These are phyloP conservation scores for Austroboletus niveus DNA, from an alignment of 1,284 basidiomycete genomes.

Conservation along the genomic window DNA sequence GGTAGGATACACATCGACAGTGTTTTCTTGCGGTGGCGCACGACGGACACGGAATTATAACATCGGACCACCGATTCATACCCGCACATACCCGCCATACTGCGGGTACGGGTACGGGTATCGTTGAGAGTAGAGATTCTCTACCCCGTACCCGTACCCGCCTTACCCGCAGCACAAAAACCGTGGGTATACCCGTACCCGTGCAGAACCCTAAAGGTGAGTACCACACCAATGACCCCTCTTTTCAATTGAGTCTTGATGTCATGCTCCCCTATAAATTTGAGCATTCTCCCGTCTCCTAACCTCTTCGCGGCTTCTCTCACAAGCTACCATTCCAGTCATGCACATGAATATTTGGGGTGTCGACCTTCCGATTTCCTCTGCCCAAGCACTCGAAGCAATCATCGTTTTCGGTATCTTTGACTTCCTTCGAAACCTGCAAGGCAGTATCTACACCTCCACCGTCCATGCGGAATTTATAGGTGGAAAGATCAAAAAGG, in stretches of 20 bases:
- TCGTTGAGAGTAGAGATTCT: too few species aligned
- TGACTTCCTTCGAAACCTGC: background rate
- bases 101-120: too few species aligned
- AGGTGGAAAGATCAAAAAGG: slow-evolving; percentile 15
- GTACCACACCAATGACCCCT: background rate
- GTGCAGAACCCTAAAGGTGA: background rate
- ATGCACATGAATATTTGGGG: slow-evolving; percentile 10
- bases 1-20: too few species aligned
- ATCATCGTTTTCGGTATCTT: slow-evolving; percentile 13
- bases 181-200: too few species aligned
- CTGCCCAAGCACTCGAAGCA: slow-evolving; percentile 19
- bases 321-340: background rate
- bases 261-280: background rate
- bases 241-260: background rate
- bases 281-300: too few species aligned
- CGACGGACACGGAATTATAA: too few species aligned
- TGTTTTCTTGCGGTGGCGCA: too few species aligned
- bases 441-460: background rate
- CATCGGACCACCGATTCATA: too few species aligned
- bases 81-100: too few species aligned
- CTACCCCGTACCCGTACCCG: too few species aligned
- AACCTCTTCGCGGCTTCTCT: too few species aligned
- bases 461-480: slow-evolving; percentile 7
- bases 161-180: too few species aligned
- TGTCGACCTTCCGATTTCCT: slow-evolving; percentile 5